Evolutionary conservation across 2,329 filamentous ascomycete species (phyloP), one percentile per base, ranked within the genome.

Genomic region (Arthrobotrys conoides): DNA sequence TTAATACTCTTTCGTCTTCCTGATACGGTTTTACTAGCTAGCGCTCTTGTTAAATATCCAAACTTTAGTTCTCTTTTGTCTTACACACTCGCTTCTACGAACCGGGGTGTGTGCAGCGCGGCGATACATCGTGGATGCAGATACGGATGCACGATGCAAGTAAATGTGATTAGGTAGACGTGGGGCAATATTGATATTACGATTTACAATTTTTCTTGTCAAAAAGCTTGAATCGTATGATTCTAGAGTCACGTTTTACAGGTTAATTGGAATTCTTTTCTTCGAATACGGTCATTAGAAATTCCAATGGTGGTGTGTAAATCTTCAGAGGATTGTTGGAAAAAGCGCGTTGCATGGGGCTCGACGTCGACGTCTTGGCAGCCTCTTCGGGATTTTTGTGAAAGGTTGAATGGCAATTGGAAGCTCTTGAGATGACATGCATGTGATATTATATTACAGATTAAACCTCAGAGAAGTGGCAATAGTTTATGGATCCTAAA

Each of bases 131-230:
- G 1, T 10, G n/a, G 14, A n/a, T 65, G 41, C 61, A 65, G 20
- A 49, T 65, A 65, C 33, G 33, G 57, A 44, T 44, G 33, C 33
- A 27, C 3, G 57, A 61, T 44, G 36, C 57, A 27, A 10, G 33
- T 71, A 18, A 14, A 55, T 65, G 46, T 55, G 48, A 61, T 48
- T 73, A 73, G 70, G 61, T 73, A 73, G 70, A 73, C 70, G 57
- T 65, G 67, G 67, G 67, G 41, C 49, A 69, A 51, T n/a, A n/a
- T n/a, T n/a, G n/a, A n/a, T n/a, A n/a, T n/a, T n/a, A n/a, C n/a
- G n/a, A n/a, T n/a, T n/a, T n/a, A n/a, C n/a, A n/a, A n/a, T n/a
- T n/a, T 38, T 59, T 59, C 33, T 38, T 36, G 30, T 3, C 5
- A 8, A 46, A 38, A 59, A 59, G 33, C 53, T 38, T 59, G 53